Evolutionary conservation across 805 yeast genomes (phyloP), one percentile per base, ranked within the genome.

Genomic region (Lipomyces sp.): DNA sequence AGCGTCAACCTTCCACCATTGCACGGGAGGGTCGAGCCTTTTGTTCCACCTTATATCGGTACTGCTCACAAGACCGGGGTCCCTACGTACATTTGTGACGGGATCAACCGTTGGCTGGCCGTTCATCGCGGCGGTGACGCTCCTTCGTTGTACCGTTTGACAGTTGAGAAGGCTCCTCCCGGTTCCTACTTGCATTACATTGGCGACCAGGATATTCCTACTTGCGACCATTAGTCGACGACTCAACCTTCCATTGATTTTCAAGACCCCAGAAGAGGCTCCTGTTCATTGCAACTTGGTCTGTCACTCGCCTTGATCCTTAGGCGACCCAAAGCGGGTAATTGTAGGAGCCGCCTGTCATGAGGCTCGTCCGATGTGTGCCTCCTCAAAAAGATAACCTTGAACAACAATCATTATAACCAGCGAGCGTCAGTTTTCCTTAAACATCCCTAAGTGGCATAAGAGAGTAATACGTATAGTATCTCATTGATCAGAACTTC

Each of bases 1-100:
- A 24, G 24, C 24, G 24, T 24, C 24, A 24, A 24, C 24, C 24
- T 24, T 24, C 24, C 24, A 24, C 24, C 24, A 1, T 24, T 24
- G 24, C 24, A 24, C 24, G 24, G 24, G 24, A 1, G 24, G 24
- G 24, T 24, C 24, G 24, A 24, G 24, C 24, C 24, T 24, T 79
- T 79, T 53, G 50, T 78, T 34, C 71, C 76, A 1, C 6, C 39
- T 4, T 57, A 76, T 48, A 48, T 48, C 13, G 53, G 53, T 24
- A 48, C n/a, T 48, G 53, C 53, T 2, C 53, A 24, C 53, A 8
- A 77, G 59, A 55, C 67, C 3, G 79, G 79, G 1, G 73, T 73
- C 33, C 77, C 80, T 15, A 68, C 76, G 3, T 81, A 78, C 70
- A 70, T 78, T 15, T 84, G 81, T 11, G 79, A 76, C 45, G 80